Evolutionary conservation across 2,329 filamentous ascomycete genomes (phyloP).

Genomic region (Nannizziopsis arthrosporioides): DNA sequence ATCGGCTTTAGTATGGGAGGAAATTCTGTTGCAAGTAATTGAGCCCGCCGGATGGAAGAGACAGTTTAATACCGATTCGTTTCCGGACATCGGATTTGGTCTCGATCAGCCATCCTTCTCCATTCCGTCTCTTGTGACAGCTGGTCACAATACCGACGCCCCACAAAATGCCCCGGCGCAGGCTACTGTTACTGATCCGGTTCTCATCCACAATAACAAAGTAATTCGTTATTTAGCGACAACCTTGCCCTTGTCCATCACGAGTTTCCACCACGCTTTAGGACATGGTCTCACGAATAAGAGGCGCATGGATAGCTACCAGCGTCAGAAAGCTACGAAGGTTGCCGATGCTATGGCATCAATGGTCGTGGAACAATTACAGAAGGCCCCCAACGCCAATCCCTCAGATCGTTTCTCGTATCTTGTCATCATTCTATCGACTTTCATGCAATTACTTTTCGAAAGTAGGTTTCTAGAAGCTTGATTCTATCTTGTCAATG

Average conservation of each 20-base stretch:
- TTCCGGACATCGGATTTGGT: conserved; percentile 13
- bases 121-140: not conserved
- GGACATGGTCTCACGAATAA: conserved; percentile 71
- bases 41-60: conserved; percentile 54
- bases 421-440: conserved; percentile 68
- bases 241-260: conserved; percentile 66
- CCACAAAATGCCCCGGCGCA: not conserved
- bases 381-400: conserved; percentile 41
- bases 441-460: conserved; percentile 65
- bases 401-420: conserved; percentile 54
- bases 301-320: conserved; percentile 55
- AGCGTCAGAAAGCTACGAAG: conserved; percentile 49
- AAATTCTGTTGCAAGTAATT: conserved; percentile 59
- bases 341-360: conserved; percentile 60
- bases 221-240: conserved; percentile 65
- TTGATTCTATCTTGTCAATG: conserved; percentile 2
- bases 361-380: conserved; percentile 57
- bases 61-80: conserved; percentile 33
- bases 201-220: conserved; percentile 62
- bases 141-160: conserved; percentile 11
- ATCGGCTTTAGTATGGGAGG: conserved; percentile 71
- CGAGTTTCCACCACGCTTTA: conserved; percentile 72
- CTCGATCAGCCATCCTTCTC: too few relatives aligned
- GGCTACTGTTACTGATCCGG: conserved; percentile 19
- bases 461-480: conserved; percentile 42